Evolutionary conservation across 306 rosid genomes (phyloP), one percentile per base, ranked within the genome.

Genomic region (Cicer bijugum): DNA sequence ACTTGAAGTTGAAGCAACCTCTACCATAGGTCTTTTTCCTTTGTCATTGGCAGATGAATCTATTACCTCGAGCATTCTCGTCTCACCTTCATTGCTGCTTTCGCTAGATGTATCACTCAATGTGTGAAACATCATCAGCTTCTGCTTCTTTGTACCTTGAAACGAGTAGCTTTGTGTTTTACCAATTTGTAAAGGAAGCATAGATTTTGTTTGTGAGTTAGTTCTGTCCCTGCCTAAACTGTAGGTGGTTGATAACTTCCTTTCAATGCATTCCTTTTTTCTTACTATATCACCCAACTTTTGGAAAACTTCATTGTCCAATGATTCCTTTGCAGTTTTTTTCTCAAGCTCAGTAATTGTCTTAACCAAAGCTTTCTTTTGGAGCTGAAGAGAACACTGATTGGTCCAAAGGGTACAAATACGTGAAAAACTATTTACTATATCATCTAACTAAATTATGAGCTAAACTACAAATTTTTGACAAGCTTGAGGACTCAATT

Each of bases 191-290:
- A 84, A 52, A 20, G 96, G 93, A 73, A 89, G 93, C 48, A 88
- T 82, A 70, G 96, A 50, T 71, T 78, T 86, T 9, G 83, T 52
- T 44, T 42, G 56, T 51, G 76, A 68, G 37, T 58, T 53, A 9
- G 67, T 17, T 51, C 47, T 63, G 67, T 92, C 93, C 63, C 93
- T 71, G 3, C 97, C 92, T 65, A 89, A 84, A 75, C 96, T 86
- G 51, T 88, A 89, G 1, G 81, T 85, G 11, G 88, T 84, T 56
- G 90, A 88, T 63, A 92, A 83, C 83, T 86, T 89, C 85, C 89
- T 85, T 66, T 86, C 67, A 15, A 89, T 88, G 74, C 71, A 43
- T 79, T 89, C 84, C 82, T 86, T 89, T 77, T 86, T 69, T 52
- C 82, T 66, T 17, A 84, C 75, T 75, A 74, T 46, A 64, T 66